Evolutionary conservation across 495 filamentous ascomycete genomes (phyloP).

Genomic region (Trichoderma erinaceum): DNA sequence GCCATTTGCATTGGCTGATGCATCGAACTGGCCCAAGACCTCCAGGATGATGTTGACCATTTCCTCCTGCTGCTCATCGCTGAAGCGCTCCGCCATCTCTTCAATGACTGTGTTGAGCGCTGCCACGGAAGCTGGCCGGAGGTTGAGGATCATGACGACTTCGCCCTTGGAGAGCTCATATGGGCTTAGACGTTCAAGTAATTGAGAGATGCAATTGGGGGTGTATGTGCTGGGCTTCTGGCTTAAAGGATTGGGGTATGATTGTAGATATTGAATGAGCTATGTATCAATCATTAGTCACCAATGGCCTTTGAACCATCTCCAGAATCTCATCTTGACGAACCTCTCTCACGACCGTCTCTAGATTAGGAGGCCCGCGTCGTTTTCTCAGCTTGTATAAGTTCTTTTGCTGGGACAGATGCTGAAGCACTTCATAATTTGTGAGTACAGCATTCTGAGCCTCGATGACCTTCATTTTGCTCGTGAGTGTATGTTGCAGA

Average conservation of each 20-base stretch:
- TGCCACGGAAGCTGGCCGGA: conserved; percentile 32
- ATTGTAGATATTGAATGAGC: conserved; percentile 26
- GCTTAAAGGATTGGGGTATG: conserved; percentile 36
- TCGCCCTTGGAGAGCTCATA: conserved; percentile 43
- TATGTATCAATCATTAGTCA: neutral
- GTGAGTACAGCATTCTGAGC: conserved; percentile 40
- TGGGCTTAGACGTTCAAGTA: conserved; percentile 33
- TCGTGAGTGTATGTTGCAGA: conserved; percentile 18
- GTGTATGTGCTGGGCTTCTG: conserved; percentile 36
- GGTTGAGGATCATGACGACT: conserved; percentile 39
- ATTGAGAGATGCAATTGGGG: conserved; percentile 24
- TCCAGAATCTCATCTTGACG: neutral
- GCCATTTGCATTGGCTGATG: conserved; percentile 19
- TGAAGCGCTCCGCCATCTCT: conserved; percentile 40
- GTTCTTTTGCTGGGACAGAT: conserved; percentile 35
- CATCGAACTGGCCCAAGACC: conserved; percentile 35
- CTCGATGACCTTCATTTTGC: conserved; percentile 44
- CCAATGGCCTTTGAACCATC: neutral
- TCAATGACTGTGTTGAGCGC: conserved; percentile 39
- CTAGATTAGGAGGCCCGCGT: conserved; percentile 35
- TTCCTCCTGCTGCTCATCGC: conserved; percentile 35
- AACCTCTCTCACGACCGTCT: conserved; percentile 30
- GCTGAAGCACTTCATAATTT: conserved; percentile 45
- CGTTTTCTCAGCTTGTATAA: conserved; percentile 35
- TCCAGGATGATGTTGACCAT: conserved; percentile 38